phyloP scores from a whole-genome alignment of 805 yeast species.

The Yarrowia osloensis region DNA sequence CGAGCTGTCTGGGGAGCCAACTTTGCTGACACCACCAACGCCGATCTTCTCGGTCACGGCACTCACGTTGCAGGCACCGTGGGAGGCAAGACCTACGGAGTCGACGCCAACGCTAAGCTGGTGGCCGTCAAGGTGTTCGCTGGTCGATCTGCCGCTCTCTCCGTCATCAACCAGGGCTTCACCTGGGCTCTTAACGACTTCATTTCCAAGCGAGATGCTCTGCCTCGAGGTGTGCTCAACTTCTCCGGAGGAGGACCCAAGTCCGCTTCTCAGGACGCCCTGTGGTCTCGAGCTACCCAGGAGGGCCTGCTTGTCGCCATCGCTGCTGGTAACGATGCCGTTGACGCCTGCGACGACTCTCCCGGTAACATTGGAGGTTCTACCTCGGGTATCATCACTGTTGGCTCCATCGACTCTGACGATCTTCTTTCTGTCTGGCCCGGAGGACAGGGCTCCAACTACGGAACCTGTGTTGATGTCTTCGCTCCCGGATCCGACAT shows the following conservation, averaged over 20 bases:
- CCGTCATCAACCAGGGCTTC: slow-evolving; percentile 28
- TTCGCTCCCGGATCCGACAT: slow-evolving; percentile 96
- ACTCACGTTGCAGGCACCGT: slow-evolving; percentile 95
- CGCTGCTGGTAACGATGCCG: slow-evolving; percentile 23
- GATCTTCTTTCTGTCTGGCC: slow-evolving; percentile 1
- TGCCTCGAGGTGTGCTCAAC: slow-evolving; percentile 51
- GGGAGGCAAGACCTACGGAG: slow-evolving; percentile 46
- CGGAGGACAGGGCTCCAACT: slow-evolving; percentile 13
- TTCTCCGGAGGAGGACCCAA: slow-evolving; percentile 97
- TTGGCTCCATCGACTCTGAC: not conserved
- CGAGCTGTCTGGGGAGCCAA: slow-evolving; percentile 88
- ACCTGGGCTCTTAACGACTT: slow-evolving; percentile 23
- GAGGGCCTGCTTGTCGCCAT: slow-evolving; percentile 66
- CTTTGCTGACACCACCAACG: slow-evolving; percentile 68
- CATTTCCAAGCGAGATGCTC: slow-evolving; percentile 44
- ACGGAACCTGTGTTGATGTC: slow-evolving; percentile 90
- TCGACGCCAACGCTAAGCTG: slow-evolving; percentile 58
- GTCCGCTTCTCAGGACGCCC: slow-evolving; percentile 81
- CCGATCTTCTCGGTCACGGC: slow-evolving; percentile 93
- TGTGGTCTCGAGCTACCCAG: slow-evolving; percentile 84
- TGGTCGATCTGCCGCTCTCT: slow-evolving; percentile 41
- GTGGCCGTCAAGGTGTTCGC: slow-evolving; percentile 62
- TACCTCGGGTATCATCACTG: slow-evolving; percentile 8
- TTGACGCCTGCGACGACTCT: slow-evolving; percentile 10
- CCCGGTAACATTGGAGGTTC: slow-evolving; percentile 17